These are phyloP conservation scores for Colletotrichum sp. DNA, from an alignment of 2,329 filamentous ascomycete species.

Conservation along the genomic window DNA sequence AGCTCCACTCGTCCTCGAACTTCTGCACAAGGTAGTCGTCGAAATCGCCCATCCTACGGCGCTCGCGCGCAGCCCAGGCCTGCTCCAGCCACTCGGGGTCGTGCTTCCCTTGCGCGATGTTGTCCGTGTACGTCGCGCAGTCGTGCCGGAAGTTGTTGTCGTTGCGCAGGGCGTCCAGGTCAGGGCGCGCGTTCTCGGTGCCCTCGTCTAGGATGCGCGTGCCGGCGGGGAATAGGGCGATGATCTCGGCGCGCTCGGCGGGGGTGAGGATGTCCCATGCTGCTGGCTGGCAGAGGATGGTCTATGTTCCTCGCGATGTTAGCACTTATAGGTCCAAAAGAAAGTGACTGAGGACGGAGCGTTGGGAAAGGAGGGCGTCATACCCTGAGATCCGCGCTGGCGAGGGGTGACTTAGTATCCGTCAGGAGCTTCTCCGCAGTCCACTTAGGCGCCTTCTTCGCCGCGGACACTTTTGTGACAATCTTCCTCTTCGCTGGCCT, in stretches of 20 bases:
- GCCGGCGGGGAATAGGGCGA: slow-evolving; percentile 41
- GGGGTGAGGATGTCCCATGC: slow-evolving; percentile 41
- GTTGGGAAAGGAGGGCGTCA: not conserved
- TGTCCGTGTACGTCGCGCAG: slow-evolving; percentile 49
- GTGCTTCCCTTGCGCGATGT: slow-evolving; percentile 53
- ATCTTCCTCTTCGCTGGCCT: slow-evolving; percentile 5
- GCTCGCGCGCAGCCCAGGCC: slow-evolving; percentile 56
- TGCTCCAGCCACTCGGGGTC: slow-evolving; percentile 57
- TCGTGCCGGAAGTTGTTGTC: slow-evolving; percentile 57
- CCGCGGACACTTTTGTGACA: slow-evolving; percentile 20
- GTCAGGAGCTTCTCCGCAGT: slow-evolving; percentile 37
- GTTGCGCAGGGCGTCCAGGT: slow-evolving; percentile 47
- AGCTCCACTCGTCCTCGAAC: slow-evolving; percentile 54
- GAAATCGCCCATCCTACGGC: slow-evolving; percentile 54
- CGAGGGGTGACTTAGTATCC: slow-evolving; percentile 42
- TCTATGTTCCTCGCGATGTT: slow-evolving; percentile 25
- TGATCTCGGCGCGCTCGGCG: slow-evolving; percentile 38
- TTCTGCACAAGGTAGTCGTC: slow-evolving; percentile 49
- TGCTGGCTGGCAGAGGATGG: slow-evolving; percentile 39
- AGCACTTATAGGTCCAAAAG: not conserved
- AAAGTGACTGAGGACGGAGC: too few species aligned
- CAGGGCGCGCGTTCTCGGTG: slow-evolving; percentile 40
- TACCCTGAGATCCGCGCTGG: slow-evolving; percentile 41
- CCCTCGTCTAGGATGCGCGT: slow-evolving; percentile 39
- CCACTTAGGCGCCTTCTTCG: slow-evolving; percentile 38